Base-by-base conservation (phyloP, 331 rosid genomes). In the Malus hybrid region DNA sequence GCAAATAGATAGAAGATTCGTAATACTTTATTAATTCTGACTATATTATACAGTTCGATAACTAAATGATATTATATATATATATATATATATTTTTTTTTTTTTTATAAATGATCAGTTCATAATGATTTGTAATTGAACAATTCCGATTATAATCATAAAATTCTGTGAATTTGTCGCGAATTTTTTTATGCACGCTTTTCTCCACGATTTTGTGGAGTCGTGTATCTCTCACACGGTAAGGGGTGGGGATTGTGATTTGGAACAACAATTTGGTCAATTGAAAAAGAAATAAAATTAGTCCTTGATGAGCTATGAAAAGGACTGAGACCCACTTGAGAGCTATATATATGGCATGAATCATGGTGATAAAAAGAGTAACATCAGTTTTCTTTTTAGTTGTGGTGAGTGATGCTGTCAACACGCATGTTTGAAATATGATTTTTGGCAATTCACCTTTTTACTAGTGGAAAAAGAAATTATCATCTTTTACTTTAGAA, bases 361-460 rank as follows among this genome's bases (percentile, higher is more conserved):
- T 63, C 48, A 59, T 81, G 77, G 74, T 8, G 42, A 67, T 54
- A 55, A 48, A 5, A 52, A 48, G 19, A 15, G 57, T 15, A 52
- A 2, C 9, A 16, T 52, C 20, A 52, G 57, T 16, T 52, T 44
- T 39, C 28, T 5, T 24, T 72, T 29, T 6, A 12, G 69, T 27
- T 15, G 32, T 76, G 84, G 93, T 87, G 93, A 69, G 29, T 90
- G 88, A 83, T 85, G 90, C 70, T 70, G 77, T 88, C 89, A 85
- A 80, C 73, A 78, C 89, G 96, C 91, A 67, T 85, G 91, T 85
- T 68, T 76, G 87, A 71, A 57, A 74, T 69, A 81, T 69, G 71
- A 78, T 79, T 79, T 52, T 61, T 75, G 74, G 71, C 19, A 69
- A 8, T 76, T 76, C 69, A 59, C 65, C 36, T 77, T 71, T 67